Percentiles rank a stretch among this genome's conserved stretches.
Evolutionary conservation across 768 basidiomycete genomes (phyloP).

Genomic region (Cubamyces lactineus): DNA sequence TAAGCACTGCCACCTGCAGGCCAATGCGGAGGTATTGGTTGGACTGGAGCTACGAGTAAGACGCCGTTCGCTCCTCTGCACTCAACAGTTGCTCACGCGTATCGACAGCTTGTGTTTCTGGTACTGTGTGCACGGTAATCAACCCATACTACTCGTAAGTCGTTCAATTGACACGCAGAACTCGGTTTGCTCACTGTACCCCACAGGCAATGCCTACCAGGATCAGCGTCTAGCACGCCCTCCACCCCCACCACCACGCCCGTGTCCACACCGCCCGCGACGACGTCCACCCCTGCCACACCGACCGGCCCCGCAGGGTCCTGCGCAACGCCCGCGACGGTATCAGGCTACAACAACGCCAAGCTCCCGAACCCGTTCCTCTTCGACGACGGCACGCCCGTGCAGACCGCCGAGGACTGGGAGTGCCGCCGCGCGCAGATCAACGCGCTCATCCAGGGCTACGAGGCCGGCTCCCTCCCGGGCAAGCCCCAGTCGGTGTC

Average conservation of each 20-base stretch:
- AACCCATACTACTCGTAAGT: constrained; percentile 30
- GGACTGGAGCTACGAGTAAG: constrained; percentile 29
- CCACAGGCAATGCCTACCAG: constrained; percentile 24
- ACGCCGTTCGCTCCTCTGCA: neutral
- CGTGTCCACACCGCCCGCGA: neutral
- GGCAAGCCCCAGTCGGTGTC: constrained; percentile 49
- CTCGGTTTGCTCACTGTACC: neutral
- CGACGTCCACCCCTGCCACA: neutral
- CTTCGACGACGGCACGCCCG: constrained; percentile 48
- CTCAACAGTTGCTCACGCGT: neutral
- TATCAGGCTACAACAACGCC: constrained; percentile 40
- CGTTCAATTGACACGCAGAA: no score
- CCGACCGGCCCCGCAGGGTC: constrained; percentile 16
- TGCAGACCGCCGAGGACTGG: constrained; percentile 51
- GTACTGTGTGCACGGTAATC: constrained; percentile 19
- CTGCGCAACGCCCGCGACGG: constrained; percentile 28
- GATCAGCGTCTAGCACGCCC: constrained; percentile 9
- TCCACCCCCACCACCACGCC: constrained; percentile 6
- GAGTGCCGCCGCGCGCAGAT: constrained; percentile 55
- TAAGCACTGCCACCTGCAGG: constrained; percentile 4
- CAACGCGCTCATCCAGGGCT: constrained; percentile 50
- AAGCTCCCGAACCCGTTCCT: constrained; percentile 59
- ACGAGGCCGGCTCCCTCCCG: constrained; percentile 57
- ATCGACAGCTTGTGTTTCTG: constrained; percentile 22
- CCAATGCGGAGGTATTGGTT: constrained; percentile 31